phyloP scores from a whole-genome alignment of 2,329 filamentous ascomycete genomes.

The Pyrenochaeta sp. region DNA sequence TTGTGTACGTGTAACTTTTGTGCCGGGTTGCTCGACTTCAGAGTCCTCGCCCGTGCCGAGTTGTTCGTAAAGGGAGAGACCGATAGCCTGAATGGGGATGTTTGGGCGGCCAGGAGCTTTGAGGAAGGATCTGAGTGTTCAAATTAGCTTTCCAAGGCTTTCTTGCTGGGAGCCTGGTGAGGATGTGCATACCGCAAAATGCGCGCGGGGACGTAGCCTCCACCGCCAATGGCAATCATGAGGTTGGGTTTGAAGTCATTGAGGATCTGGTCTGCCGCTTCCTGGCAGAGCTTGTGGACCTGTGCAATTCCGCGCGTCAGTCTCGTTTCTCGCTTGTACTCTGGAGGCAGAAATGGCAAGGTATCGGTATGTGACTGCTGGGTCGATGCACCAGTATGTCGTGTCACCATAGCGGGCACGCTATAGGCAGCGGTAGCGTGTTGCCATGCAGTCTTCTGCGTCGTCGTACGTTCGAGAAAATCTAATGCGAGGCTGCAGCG shows the following conservation, averaged over 20 bases:
- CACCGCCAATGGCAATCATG: conserved; percentile 98
- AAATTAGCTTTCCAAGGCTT: conserved; percentile 11
- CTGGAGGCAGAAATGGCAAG: not conserved
- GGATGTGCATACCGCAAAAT: conserved; percentile 74
- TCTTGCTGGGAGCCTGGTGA: not conserved
- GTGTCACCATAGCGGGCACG: not conserved
- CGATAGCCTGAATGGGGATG: conserved; percentile 99
- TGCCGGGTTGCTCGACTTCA: conserved; percentile 80
- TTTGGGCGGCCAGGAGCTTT: conserved; percentile 87
- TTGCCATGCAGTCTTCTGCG: not conserved
- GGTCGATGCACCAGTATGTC: not conserved
- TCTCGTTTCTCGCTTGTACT: not conserved
- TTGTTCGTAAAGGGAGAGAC: conserved; percentile 93
- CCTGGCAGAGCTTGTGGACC: conserved; percentile 98
- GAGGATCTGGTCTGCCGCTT: conserved; percentile 82
- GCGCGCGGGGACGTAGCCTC: conserved; percentile 94
- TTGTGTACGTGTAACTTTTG: conserved; percentile 96
- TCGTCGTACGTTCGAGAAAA: conserved; percentile 3
- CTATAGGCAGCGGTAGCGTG: not conserved
- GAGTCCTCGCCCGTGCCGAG: conserved; percentile 70
- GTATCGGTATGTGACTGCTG: not conserved
- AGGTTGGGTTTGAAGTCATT: conserved; percentile 89
- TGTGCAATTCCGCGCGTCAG: conserved; percentile 51
- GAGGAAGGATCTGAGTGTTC: conserved; percentile 75
- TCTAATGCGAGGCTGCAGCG: conserved; percentile 7